phyloP scores from a whole-genome alignment of 495 filamentous ascomycete genomes.

The Aeminium ludgeri region DNA sequence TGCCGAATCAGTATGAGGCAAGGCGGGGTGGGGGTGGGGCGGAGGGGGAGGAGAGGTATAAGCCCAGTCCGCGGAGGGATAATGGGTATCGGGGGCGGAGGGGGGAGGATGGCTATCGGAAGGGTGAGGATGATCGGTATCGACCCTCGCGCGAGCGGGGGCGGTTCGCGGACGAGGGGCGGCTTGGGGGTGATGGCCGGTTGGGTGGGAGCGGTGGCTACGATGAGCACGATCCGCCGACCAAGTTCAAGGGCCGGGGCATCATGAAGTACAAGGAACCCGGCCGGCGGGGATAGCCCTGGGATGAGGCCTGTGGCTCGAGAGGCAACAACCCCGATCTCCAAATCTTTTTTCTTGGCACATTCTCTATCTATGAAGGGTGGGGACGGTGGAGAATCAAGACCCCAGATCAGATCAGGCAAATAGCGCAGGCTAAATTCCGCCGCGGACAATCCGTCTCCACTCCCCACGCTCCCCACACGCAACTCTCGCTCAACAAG shows the following conservation, averaged over 20 bases:
- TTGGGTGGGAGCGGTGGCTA: constrained; percentile 8
- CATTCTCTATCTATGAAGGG: too few species aligned
- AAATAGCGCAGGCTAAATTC: too few species aligned
- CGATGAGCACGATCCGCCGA: constrained; percentile 16
- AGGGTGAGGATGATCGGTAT: constrained; percentile 1
- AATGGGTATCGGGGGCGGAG: constrained; percentile 1
- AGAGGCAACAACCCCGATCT: too few species aligned
- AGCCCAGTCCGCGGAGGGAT: constrained; percentile 9
- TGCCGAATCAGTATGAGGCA: constrained; percentile 14
- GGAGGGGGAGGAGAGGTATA: constrained; percentile 7
- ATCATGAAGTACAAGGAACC: constrained; percentile 29
- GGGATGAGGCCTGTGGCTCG: too few species aligned
- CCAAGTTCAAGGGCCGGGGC: constrained; percentile 31
- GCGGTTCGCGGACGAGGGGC: neutral
- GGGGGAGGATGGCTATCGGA: constrained; percentile 1
- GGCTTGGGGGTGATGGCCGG: constrained; percentile 9
- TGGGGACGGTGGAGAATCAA: too few species aligned
- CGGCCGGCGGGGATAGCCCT: constrained; percentile 1
- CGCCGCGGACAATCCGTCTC: too few species aligned
- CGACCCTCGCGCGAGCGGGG: neutral
- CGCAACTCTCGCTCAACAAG: too few species aligned
- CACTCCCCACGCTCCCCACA: too few species aligned
- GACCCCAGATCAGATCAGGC: too few species aligned
- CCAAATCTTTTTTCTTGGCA: too few species aligned
- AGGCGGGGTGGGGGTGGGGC: neutral